Base-by-base conservation (phyloP, 306 rosid species). In the Lithocarpus polystachyus region DNA sequence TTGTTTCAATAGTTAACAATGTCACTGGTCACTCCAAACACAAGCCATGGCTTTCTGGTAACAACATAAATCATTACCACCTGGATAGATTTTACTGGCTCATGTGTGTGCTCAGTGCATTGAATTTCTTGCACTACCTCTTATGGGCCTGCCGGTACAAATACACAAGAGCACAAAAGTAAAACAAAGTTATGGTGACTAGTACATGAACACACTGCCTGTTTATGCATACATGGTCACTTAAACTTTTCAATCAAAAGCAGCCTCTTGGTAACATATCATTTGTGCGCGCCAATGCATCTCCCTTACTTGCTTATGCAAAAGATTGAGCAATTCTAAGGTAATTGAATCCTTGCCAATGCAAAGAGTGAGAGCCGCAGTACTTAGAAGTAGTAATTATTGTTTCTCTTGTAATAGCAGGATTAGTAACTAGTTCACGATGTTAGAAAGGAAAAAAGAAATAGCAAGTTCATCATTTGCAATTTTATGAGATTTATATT, bases 51-150 rank as follows among this genome's bases (percentile, higher is more conserved):
- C 87, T 95, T n/a, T 77, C 90, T 31, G 99, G 97, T 29, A 73
- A 80, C 12, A 88, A 82, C 74, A 72, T 95, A 56, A 93, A 95
- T 67, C 83, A 90, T 15, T 89, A 84, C 78, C 92, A 87, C 68
- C 87, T 95, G 4, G 98, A 92, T 59, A 79, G 88, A 20, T 95
- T 95, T 88, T 95, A 95, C 75, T 95, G 98, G 98, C 86, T 95
- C 68, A 85, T 93, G 96, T 95, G 96, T 80, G 94, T 82, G 70
- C 96, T 95, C 7, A 90, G 97, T 77, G 97, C 80, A 23, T 75
- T 95, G 77, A 95, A 95, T 74, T 91, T 92, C 82, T 74, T 95
- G 59, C 92, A 93, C 78, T 95, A 93, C 83, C 88, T 95, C 14
- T 86, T 86, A 75, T 95, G 96, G 97, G 94, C 99, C 9, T 40